Evolutionary conservation across 192 early-diverging fungal species (phyloP).

Genomic region (Backusella mclennaniae): DNA sequence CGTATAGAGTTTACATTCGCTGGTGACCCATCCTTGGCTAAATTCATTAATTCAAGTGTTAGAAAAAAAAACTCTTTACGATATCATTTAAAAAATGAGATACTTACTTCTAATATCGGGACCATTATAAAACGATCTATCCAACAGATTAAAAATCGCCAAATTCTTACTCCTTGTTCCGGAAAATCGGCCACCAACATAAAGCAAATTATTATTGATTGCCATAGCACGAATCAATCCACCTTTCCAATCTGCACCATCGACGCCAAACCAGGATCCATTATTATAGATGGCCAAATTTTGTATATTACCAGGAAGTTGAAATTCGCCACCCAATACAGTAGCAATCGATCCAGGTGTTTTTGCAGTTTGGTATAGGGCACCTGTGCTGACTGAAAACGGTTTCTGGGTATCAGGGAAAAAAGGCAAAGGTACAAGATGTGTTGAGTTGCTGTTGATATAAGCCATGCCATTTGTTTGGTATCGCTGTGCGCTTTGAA

Average conservation of each 20-base stretch:
- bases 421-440: conserved; percentile 7
- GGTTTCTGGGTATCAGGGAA: background rate
- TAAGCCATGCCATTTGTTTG: conserved; percentile 16
- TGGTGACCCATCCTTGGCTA: conserved; percentile 25
- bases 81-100: background rate
- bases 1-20: conserved; percentile 28
- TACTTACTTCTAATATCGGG: conserved; percentile 31
- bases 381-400: conserved; percentile 44
- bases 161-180: conserved; percentile 21
- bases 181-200: conserved; percentile 56
- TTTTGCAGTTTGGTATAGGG: conserved; percentile 46
- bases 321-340: conserved; percentile 58
- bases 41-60: background rate
- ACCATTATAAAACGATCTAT: conserved; percentile 22
- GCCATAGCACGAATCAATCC: conserved; percentile 53
- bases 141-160: conserved; percentile 52
- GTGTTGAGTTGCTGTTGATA: background rate
- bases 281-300: conserved; percentile 48
- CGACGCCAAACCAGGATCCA: conserved; percentile 46
- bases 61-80: conserved; percentile 39
- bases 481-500: conserved; percentile 16
- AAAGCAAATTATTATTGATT: conserved; percentile 51
- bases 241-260: conserved; percentile 28
- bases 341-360: conserved; percentile 17
- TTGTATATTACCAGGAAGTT: conserved; percentile 35